These are phyloP conservation scores for Chlorella sp. DNA, from an alignment of 139 green algal genomes.

Conservation along the genomic window DNA sequence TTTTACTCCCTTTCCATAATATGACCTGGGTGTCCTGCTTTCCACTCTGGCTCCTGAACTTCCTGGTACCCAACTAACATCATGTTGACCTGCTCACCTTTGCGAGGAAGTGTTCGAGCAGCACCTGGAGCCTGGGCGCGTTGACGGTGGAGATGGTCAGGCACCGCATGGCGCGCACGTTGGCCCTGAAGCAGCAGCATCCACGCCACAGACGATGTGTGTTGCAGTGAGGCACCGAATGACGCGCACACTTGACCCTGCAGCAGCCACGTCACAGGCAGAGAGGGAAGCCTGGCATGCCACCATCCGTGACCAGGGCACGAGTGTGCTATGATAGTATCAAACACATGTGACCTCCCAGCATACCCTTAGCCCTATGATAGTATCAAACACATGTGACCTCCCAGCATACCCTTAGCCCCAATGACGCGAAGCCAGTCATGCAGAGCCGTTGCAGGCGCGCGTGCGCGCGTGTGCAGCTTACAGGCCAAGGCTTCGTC, in stretches of 20 bases:
- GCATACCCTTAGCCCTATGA: not conserved
- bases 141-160: conserved; percentile 74
- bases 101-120: conserved; percentile 38
- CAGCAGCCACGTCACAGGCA: not conserved
- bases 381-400: not conserved
- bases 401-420: not conserved
- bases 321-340: not conserved
- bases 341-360: not conserved
- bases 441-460: no score
- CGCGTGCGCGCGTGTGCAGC: no score
- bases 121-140: conserved; percentile 40
- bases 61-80: not conserved
- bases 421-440: no score
- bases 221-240: not conserved
- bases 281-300: not conserved
- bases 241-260: not conserved
- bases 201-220: not conserved
- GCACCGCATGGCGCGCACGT: conserved; percentile 67
- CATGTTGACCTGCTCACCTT: conserved; percentile 7
- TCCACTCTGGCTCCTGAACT: not conserved
- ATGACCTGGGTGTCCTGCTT: not conserved
- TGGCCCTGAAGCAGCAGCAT: conserved; percentile 31
- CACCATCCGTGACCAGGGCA: not conserved
- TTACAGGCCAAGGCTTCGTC: no score
- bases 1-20: no score